Evolutionary conservation across 1,284 basidiomycete genomes (phyloP).

Genomic region (Laetiporus sulphureus): DNA sequence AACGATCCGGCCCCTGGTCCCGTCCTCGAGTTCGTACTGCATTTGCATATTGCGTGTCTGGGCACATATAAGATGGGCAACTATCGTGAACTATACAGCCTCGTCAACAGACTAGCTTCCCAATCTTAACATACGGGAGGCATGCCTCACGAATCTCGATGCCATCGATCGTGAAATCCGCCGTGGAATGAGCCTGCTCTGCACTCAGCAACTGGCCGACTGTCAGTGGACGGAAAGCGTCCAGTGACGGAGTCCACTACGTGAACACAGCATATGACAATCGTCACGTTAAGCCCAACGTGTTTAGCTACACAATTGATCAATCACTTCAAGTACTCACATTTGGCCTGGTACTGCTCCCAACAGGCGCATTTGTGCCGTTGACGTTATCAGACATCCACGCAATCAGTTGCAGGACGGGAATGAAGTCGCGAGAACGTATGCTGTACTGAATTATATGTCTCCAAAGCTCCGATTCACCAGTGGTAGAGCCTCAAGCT

Average conservation of each 20-base stretch:
- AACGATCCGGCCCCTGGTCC: constrained; percentile 26
- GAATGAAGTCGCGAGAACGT: too few species aligned
- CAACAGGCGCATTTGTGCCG: too few species aligned
- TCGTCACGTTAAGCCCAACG: background rate
- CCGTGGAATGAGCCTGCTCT: constrained; percentile 40
- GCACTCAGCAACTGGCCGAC: constrained; percentile 52
- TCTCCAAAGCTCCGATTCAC: too few species aligned
- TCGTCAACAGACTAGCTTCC: constrained; percentile 25
- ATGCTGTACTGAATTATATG: too few species aligned
- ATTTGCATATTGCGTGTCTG: constrained; percentile 28
- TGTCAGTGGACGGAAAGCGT: constrained; percentile 48
- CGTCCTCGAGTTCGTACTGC: constrained; percentile 26
- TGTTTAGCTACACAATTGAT: background rate
- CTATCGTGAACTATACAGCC: constrained; percentile 35
- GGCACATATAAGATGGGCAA: constrained; percentile 42
- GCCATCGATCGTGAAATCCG: constrained; percentile 52
- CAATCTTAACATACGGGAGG: background rate
- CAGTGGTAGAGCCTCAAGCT: too few species aligned
- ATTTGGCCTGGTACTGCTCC: too few species aligned
- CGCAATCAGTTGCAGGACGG: too few species aligned
- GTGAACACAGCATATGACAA: too few species aligned
- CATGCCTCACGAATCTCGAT: constrained; percentile 31
- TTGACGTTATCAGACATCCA: too few species aligned
- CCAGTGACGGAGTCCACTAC: background rate
- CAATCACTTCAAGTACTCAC: too few species aligned